Evolutionary conservation across 495 filamentous ascomycete species (phyloP), one percentile per base, ranked within the genome.

Genomic region (Aspergillus kassunensis): DNA sequence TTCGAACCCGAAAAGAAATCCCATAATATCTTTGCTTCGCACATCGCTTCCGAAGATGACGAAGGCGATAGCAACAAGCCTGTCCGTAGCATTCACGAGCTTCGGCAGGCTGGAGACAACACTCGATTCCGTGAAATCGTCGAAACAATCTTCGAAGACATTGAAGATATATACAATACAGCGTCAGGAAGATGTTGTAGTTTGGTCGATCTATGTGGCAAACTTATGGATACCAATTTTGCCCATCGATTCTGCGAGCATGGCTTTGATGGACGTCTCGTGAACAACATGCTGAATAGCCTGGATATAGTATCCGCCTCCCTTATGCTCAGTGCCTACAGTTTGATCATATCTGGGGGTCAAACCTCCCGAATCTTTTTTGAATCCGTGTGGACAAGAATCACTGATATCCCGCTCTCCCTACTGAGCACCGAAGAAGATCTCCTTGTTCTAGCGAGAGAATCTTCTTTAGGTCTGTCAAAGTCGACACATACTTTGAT

Each of bases 51-150:
- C 19, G 51, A 49, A 24, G 81, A 85, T n/a, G 76, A 79, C 18
- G 7, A 25, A 23, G 10, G 30, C 19, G 48, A 49, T 20, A 81
- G 84, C 15, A 76, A 79, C 36, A 78, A 75, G 12, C 71, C 80
- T 44, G 84, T 96, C 51, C 82, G 86, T 42, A 93, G 85, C 55
- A 87, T 97, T 29, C 91, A 97, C 61, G 93, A 98, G 64, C 75
- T 98, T 36, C 80, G 91, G 54, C 87, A 90, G 56, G 84, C 90
- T 33, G 93, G 93, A 7, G 84, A 85, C 19, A 95, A 91, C 64
- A 85, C 83, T 42, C 85, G 90, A 16, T 91, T 95, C 50, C 69
- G 85, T 6, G 83, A 89, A 56, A 87, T 90, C 42, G 77, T 95
- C 44, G 88, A 92, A 58, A 84, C 89, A 43, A 74, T 95, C 9